These are phyloP conservation scores for Phytophthora chlamydospora DNA, from an alignment of 352 stramenopile species.

Conservation along the genomic window DNA sequence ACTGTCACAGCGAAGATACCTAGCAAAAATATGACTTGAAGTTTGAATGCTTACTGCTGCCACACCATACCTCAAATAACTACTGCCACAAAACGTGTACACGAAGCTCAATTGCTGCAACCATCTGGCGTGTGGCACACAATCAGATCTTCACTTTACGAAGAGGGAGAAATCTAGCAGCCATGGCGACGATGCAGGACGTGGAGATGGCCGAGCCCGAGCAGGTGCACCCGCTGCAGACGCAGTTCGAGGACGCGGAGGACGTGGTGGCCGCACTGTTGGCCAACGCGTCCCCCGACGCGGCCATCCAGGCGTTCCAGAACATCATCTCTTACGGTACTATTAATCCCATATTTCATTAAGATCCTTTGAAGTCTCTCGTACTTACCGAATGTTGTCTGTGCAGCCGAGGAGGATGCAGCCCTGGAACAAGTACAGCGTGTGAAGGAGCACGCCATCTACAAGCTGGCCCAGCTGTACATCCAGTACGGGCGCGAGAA, in stretches of 20 bases:
- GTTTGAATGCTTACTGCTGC: too few species aligned
- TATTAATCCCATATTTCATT: slow-evolving; percentile 2
- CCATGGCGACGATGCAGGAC: slow-evolving; percentile 47
- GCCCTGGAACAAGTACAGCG: slow-evolving; percentile 80
- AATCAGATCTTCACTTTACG: too few species aligned
- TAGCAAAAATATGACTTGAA: too few species aligned
- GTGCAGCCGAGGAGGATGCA: slow-evolving; percentile 60
- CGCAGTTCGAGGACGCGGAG: slow-evolving; percentile 76
- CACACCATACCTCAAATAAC: too few species aligned
- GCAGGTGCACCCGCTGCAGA: slow-evolving; percentile 73
- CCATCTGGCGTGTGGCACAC: too few species aligned
- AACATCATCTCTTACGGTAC: slow-evolving; percentile 76
- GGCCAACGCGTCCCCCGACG: slow-evolving; percentile 43
- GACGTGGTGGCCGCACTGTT: slow-evolving; percentile 51
- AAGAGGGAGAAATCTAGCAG: slow-evolving; percentile 20
- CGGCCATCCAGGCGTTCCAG: slow-evolving; percentile 69
- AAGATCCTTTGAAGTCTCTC: neutral
- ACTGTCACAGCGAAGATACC: neutral
- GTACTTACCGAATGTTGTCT: slow-evolving; percentile 2
- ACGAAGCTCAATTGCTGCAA: too few species aligned
- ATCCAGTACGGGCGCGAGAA: slow-evolving; percentile 89
- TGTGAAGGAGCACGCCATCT: slow-evolving; percentile 96
- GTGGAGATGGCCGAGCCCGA: slow-evolving; percentile 78
- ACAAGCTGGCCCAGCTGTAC: slow-evolving; percentile 93
- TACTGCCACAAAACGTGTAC: too few species aligned